Base-by-base conservation (phyloP, 169 alveolate genomes). In the Plasmodium knowlesi region DNA sequence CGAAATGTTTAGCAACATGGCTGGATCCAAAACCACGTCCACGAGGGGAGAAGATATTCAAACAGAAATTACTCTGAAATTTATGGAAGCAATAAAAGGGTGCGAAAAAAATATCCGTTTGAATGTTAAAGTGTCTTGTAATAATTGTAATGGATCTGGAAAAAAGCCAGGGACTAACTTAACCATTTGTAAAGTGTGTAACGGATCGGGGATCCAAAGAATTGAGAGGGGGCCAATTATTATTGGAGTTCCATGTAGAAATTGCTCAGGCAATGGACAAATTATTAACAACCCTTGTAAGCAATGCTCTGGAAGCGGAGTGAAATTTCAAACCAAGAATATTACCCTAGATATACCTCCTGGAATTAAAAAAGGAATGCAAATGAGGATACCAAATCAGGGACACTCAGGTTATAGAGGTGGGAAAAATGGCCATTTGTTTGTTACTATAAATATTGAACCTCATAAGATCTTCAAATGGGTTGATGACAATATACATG, bases 71-170 rank as follows among this genome's bases (percentile, higher is more conserved):
- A 92, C 97, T 4, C 89, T 96, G 32, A 95, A 96, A 61, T 96
- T 97, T 92, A 96, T 97, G 97, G 98, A 97, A 22, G 98, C 98
- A n/a, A 95, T 97, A 32, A 96, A 96, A 82, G 98, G 98, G 1
- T 95, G 98, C 79, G 94, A 95, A 19, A 96, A 96, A 96, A 92
- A 96, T 73, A 95, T 96, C 30, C 89, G 94, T 50, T 92, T 96
- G 50, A 96, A 96, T 46, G 97, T 96, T 8, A 95, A 96, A 30
- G 97, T 96, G n/a, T 92, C 97, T 30, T 97, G 98, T 92, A 94
- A 93, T 83, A 94, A 92, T 30, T 97, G 98, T 90, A 94, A 97
- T 61, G 98, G 98, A 0, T 84, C 94, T 19, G 98, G 98, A 3
- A 82, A 95, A 85, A 96, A 95, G 67, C 97, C 97, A 14, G 97